Evolutionary conservation across 495 filamentous ascomycete species (phyloP), one percentile per base, ranked within the genome.

Genomic region (Penicillium dipodomyicola): DNA sequence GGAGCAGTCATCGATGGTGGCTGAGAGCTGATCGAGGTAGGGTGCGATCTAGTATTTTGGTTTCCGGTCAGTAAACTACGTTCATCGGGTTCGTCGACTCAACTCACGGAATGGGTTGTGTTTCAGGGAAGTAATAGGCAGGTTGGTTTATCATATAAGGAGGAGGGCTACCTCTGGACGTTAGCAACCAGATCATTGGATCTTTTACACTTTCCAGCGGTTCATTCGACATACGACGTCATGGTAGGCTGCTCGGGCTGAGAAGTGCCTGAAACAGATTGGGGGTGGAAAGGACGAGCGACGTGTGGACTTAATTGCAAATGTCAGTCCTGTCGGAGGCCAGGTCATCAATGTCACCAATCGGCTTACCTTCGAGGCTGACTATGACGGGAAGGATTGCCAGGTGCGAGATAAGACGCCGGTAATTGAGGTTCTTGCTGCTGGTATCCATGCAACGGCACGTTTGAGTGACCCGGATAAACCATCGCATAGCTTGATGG

Each of bases 71-170:
- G 54, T 37, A 40, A 7, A n/a, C 14, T 52, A 19, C 3, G 17
- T 29, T 32, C 2, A 25, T 47, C 11, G 5, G 39, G 4, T 19
- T 25, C 52, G 23, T 25, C 8, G 4, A 56, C 54, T 43, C 23
- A 43, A 54, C 52, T 67, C 39, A 69, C 66, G 57, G 64, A 10
- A 69, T 56, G 32, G 54, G 30, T 23, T 54, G 39, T 40, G 64
- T 45, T 33, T 67, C 61, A 3, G 59, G 64, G 12, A 63, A 58
- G 33, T 65, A 67, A 25, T 69, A 69, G 10, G 58, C 44, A 1
- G 59, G 54, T 50, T 60, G 66, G 19, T 54, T 65, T 39, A 67
- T 69, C 59, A 69, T 61, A 56, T 65, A 69, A 35, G 65, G 52
- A 20, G 64, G 32, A 17, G 61, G 51, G 5, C 61, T 56, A 29